Evolutionary conservation across 495 filamentous ascomycete genomes (phyloP).

Genomic region (Neurospora tetrasperma): DNA sequence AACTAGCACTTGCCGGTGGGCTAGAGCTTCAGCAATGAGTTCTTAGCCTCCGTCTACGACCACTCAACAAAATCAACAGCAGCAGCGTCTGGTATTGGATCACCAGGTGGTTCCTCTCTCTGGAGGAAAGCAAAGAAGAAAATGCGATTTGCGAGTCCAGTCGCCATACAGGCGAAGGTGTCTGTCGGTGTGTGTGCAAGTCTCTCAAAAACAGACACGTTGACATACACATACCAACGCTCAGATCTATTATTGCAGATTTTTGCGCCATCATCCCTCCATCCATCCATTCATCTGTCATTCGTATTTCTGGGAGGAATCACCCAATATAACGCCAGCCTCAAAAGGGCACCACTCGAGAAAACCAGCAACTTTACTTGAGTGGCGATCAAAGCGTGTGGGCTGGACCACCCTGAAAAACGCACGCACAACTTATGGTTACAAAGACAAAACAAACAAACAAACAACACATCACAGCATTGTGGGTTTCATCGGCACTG

Average conservation of each 20-base stretch:
- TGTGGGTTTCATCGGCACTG: background rate
- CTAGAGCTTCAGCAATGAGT: background rate
- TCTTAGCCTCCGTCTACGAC: background rate
- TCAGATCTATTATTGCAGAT: background rate
- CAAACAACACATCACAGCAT: background rate
- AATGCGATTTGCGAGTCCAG: background rate
- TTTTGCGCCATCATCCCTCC: background rate
- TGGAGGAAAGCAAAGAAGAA: background rate
- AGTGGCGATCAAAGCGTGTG: background rate
- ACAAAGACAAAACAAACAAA: background rate
- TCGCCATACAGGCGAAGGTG: background rate
- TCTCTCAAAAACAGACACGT: background rate
- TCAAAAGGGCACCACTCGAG: background rate
- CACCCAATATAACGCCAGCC: background rate
- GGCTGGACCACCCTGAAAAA: background rate
- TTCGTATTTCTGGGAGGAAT: background rate
- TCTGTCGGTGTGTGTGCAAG: background rate
- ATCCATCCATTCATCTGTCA: background rate
- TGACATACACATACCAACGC: background rate
- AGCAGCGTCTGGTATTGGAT: background rate
- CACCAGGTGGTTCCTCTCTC: background rate
- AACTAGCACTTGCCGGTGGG: background rate
- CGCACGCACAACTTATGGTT: background rate
- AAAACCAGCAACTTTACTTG: background rate
- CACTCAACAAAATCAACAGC: background rate